These are phyloP conservation scores for Verticillium dahliae DNA, from an alignment of 2,329 filamentous ascomycete genomes.

Conservation along the genomic window DNA sequence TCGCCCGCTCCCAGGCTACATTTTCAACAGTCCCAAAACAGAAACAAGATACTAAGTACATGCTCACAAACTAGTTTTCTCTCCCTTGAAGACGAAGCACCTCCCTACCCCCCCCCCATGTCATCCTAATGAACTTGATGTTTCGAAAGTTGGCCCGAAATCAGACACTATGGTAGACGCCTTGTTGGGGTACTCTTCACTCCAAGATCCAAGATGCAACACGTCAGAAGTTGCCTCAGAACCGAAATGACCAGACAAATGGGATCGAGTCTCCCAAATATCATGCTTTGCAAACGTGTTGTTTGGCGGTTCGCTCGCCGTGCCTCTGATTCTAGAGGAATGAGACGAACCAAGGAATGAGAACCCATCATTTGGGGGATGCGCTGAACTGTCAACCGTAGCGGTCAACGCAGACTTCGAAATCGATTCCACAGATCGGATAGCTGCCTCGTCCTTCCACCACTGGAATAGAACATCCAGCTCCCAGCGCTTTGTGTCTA, in stretches of 20 bases:
- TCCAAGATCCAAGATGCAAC: neutral
- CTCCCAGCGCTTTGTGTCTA: slow-evolving; percentile 27
- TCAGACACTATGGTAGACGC: neutral
- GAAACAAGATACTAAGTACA: neutral
- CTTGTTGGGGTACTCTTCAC: neutral
- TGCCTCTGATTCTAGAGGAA: neutral
- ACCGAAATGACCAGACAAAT: neutral
- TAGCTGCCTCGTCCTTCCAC: slow-evolving; percentile 20
- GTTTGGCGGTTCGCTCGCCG: neutral
- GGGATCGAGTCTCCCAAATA: neutral
- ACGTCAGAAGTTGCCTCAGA: neutral
- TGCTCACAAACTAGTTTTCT: neutral
- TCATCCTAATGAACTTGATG: too few relatives aligned
- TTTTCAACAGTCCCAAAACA: neutral
- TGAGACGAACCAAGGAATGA: neutral
- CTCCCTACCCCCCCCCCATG: too few relatives aligned
- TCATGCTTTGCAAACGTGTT: neutral
- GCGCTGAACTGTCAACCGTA: neutral
- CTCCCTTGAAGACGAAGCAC: too few relatives aligned
- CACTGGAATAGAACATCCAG: slow-evolving; percentile 29
- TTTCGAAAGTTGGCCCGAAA: neutral
- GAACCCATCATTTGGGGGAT: neutral
- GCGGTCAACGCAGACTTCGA: neutral
- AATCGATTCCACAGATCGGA: neutral
- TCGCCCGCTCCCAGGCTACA: neutral